phyloP scores from a whole-genome alignment of 2,329 filamentous ascomycete genomes.

The Coleophoma cylindrospora region DNA sequence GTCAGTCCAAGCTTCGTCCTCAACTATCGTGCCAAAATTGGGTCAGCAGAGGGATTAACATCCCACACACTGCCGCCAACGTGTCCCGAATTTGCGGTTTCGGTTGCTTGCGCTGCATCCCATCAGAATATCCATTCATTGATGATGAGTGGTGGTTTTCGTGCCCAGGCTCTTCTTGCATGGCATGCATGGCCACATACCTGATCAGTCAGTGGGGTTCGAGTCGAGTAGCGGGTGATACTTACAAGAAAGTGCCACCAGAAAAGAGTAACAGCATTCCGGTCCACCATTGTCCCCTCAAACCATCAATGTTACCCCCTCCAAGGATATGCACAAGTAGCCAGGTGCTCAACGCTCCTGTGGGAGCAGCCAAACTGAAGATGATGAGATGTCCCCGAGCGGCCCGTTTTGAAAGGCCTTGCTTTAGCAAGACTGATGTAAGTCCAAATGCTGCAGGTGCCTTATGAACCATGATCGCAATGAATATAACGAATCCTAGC shows the following conservation, averaged over 20 bases:
- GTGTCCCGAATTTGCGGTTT: slow-evolving; percentile 64
- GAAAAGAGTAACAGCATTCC: slow-evolving; percentile 93
- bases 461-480: slow-evolving; percentile 97
- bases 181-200: slow-evolving; percentile 97
- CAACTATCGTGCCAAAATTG: slow-evolving; percentile 71
- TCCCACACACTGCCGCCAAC: slow-evolving; percentile 66
- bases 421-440: slow-evolving; percentile 83
- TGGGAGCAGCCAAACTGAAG: slow-evolving; percentile 86
- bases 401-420: slow-evolving; percentile 82
- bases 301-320: slow-evolving; percentile 46
- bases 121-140: slow-evolving; percentile 51
- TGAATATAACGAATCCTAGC: slow-evolving; percentile 85
- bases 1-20: slow-evolving; percentile 1
- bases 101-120: slow-evolving; percentile 43
- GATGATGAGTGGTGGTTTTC: slow-evolving; percentile 40
- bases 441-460: slow-evolving; percentile 92
- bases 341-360: slow-evolving; percentile 81
- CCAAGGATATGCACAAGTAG: slow-evolving; percentile 70
- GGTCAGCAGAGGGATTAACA: slow-evolving; percentile 72
- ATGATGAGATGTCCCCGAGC: slow-evolving; percentile 81
- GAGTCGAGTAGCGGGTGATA: not conserved
- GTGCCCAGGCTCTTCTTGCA: slow-evolving; percentile 68
- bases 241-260: slow-evolving; percentile 90
- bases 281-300: slow-evolving; percentile 73
- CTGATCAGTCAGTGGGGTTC: slow-evolving; percentile 38